Base-by-base conservation (phyloP, 495 filamentous ascomycete genomes). In the Aspergillus avenaceus region DNA sequence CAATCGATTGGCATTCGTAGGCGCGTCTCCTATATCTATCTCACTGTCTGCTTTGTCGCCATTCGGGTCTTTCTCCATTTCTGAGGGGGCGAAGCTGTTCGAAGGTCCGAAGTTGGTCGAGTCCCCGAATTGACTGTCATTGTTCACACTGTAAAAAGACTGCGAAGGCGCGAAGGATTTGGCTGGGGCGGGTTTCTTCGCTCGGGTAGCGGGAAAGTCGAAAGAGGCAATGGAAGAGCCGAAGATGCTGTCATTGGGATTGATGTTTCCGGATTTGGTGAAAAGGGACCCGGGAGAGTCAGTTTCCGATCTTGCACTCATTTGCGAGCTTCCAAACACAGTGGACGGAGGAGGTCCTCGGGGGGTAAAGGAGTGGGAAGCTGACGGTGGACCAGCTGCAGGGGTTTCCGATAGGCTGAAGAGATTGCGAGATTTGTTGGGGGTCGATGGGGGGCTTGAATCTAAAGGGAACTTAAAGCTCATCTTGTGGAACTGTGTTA, bases 401-500 rank as follows among this genome's bases (percentile, higher is more conserved):
- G 90, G 90, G 18, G 90, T 92, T 1, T 86, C 91, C 0, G 90
- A 91, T 26, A 82, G 76, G 60, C 67, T 65, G 49, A 72, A 66
- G 13, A 71, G 55, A 44, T 67, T 69, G 41, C 67, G 70, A 19
- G 59, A 59, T 49, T 71, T 74, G n/a, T 64, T 68, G 9, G 73
- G 73, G 0, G 73, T 76, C 32, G 66, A 64, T 2, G 72, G 70
- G 4, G 65, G 60, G 16, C 63, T 70, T 5, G 69, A 62, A 13
- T 69, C 67, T 45, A 61, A 65, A 8, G 68, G 63, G 13, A 71
- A 59, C 47, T 67, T 52, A 55, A 74, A 76, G 7, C 63, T 57
- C 72, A 75, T 75, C 19, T 53, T 62, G 64, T 14, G n/a, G n/a
- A 14, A 14, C n/a, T 13, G 18, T 14, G 34, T 21, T 38, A 18